These are phyloP conservation scores for Cavenderia fasciculata DNA, from an alignment of 78 protist genomes.

Conservation along the genomic window DNA sequence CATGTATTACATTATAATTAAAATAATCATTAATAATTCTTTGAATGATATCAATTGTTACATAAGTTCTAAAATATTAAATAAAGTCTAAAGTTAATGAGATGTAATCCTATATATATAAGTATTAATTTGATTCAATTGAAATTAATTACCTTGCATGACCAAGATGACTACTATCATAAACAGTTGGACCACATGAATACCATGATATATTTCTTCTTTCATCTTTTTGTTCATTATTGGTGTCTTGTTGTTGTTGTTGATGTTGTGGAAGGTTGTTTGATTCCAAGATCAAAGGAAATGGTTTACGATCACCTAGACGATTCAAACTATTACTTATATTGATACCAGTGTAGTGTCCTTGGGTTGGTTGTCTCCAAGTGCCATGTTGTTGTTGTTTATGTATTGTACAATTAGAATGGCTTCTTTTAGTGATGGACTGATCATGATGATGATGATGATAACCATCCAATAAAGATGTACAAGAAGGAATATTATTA, in stretches of 20 bases:
- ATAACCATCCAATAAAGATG: too few relatives aligned
- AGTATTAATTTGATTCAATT: neutral
- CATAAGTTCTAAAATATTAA: conserved; percentile 82
- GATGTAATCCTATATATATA: neutral
- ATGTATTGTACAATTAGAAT: too few relatives aligned
- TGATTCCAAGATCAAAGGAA: conserved; percentile 36
- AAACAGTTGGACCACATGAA: conserved; percentile 92
- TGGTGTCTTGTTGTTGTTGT: neutral
- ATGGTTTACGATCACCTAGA: neutral
- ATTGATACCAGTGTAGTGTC: conserved; percentile 38
- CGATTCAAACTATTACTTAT: conserved; percentile 38
- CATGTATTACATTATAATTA: conserved; percentile 72
- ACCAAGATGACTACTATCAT: conserved; percentile 84
- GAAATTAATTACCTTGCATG: conserved; percentile 85
- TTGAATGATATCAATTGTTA: conserved; percentile 96
- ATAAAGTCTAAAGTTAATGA: neutral
- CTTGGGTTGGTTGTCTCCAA: conserved; percentile 57
- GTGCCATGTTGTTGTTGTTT: too few relatives aligned
- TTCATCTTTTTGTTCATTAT: neutral
- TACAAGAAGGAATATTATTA: too few relatives aligned
- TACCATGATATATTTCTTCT: conserved; percentile 67
- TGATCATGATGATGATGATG: too few relatives aligned
- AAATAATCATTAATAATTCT: conserved; percentile 95
- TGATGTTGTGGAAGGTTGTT: neutral
- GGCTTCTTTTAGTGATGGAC: too few relatives aligned